These are phyloP conservation scores for Smittium culicis DNA, from an alignment of 371 early-diverging fungal species.

Conservation along the genomic window DNA sequence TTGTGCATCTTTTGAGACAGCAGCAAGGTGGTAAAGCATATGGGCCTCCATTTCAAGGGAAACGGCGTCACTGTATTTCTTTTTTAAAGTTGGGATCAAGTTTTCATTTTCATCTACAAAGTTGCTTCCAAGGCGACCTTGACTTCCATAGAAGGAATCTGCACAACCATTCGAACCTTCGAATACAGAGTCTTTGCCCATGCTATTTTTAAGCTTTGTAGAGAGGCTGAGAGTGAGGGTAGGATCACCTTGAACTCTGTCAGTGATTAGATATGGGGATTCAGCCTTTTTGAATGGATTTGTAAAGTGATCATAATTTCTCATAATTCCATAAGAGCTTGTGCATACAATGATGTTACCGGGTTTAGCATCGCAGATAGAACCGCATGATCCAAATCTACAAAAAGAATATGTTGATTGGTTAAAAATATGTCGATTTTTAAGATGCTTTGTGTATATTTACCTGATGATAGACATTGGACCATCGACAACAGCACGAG, in stretches of 20 bases:
- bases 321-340: constrained; percentile 52
- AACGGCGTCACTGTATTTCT: constrained; percentile 42
- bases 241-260: constrained; percentile 44
- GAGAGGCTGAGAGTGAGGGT: constrained; percentile 37
- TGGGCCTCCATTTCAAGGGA: constrained; percentile 88
- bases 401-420: too few species aligned
- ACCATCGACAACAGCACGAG: constrained; percentile 70
- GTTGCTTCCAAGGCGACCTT: constrained; percentile 60
- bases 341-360: constrained; percentile 66
- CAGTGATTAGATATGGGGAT: constrained; percentile 52
- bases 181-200: constrained; percentile 40
- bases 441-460: not conserved
- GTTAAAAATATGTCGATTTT: too few species aligned
- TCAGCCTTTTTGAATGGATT: constrained; percentile 21
- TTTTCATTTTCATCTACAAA: constrained; percentile 67
- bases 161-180: constrained; percentile 68
- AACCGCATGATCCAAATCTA: constrained; percentile 81
- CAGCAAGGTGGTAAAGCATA: constrained; percentile 71
- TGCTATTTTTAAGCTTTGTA: constrained; percentile 22
- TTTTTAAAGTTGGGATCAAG: constrained; percentile 37
- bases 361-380: constrained; percentile 42
- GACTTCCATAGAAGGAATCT: constrained; percentile 83
- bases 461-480: constrained; percentile 60
- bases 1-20: constrained; percentile 13
- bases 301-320: constrained; percentile 65